These are phyloP conservation scores for Phalaenopsis hybrid DNA, from an alignment of 116 monocot genomes.

Conservation along the genomic window DNA sequence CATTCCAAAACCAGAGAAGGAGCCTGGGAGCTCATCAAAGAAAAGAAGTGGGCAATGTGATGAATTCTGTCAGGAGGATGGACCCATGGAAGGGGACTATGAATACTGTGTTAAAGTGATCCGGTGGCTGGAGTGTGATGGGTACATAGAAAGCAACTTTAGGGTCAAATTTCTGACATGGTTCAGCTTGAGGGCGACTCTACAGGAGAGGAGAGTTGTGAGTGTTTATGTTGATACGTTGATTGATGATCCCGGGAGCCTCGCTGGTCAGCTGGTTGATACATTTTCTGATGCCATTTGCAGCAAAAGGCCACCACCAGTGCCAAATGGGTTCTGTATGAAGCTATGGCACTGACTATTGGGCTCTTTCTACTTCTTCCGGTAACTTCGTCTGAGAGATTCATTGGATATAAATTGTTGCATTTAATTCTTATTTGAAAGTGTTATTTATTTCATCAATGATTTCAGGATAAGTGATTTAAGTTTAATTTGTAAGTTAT, in stretches of 20 bases:
- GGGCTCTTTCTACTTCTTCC: neutral
- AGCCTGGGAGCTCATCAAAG: constrained; percentile 42
- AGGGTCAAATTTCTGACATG: constrained; percentile 90
- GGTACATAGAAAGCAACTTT: constrained; percentile 64
- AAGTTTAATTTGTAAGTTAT: neutral
- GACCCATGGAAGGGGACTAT: constrained; percentile 31
- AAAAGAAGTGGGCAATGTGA: constrained; percentile 10
- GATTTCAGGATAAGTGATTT: constrained; percentile 13
- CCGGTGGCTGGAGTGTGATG: constrained; percentile 63
- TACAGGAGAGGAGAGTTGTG: constrained; percentile 79
- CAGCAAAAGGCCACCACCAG: constrained; percentile 39
- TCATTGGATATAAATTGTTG: constrained; percentile 20
- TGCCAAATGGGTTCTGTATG: constrained; percentile 32
- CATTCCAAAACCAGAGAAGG: constrained; percentile 13
- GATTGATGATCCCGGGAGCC: constrained; percentile 73
- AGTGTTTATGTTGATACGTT: constrained; percentile 72
- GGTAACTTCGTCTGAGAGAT: constrained; percentile 3
- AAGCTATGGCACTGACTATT: constrained; percentile 32
- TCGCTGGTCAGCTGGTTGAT: constrained; percentile 80
- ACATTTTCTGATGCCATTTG: constrained; percentile 65
- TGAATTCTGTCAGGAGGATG: constrained; percentile 16
- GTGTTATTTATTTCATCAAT: constrained; percentile 10
- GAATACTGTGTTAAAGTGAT: constrained; percentile 38
- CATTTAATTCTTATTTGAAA: constrained; percentile 24
- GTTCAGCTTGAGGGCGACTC: constrained; percentile 76